Percentiles rank a stretch among this genome's conserved stretches.
Evolutionary conservation across 257 asterid species (phyloP).

Genomic region (Solanum raphanifolium): DNA sequence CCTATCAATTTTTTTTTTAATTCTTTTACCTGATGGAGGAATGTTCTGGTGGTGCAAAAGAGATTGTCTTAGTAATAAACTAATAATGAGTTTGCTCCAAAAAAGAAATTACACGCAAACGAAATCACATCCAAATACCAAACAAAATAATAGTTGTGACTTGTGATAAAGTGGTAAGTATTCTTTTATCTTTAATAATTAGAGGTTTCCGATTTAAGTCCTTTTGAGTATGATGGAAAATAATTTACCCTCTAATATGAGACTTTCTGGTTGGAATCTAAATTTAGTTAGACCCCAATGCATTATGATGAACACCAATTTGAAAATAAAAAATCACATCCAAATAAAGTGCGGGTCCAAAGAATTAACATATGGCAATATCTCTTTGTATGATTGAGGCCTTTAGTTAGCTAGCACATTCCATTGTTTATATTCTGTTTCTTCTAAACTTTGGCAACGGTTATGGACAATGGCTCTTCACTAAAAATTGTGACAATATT

Average conservation of each 20-base stretch:
- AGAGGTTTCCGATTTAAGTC: accelerated
- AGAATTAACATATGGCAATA: not conserved
- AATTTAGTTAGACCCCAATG: too few species aligned
- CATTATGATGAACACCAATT: too few species aligned
- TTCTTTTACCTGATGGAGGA: not conserved
- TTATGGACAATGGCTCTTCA: not conserved
- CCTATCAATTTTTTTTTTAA: not conserved
- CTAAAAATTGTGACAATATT: not conserved
- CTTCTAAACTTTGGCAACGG: not conserved
- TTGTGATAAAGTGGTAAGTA: too few species aligned
- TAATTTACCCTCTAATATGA: too few species aligned
- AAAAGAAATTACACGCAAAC: not conserved
- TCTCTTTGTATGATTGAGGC: not conserved
- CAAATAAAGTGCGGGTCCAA: not conserved
- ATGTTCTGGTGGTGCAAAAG: not conserved
- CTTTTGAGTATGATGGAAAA: too few species aligned
- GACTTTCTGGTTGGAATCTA: too few species aligned
- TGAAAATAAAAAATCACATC: not conserved
- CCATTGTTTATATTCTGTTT: not conserved
- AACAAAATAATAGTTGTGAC: too few species aligned
- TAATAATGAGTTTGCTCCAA: not conserved
- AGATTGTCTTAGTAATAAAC: not conserved
- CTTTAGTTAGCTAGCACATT: not conserved
- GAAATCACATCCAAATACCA: not conserved
- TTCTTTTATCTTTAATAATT: too few species aligned